Evolutionary conservation across 768 basidiomycete species (phyloP), one percentile per base, ranked within the genome.

Genomic region (Multifurca ochricompacta): DNA sequence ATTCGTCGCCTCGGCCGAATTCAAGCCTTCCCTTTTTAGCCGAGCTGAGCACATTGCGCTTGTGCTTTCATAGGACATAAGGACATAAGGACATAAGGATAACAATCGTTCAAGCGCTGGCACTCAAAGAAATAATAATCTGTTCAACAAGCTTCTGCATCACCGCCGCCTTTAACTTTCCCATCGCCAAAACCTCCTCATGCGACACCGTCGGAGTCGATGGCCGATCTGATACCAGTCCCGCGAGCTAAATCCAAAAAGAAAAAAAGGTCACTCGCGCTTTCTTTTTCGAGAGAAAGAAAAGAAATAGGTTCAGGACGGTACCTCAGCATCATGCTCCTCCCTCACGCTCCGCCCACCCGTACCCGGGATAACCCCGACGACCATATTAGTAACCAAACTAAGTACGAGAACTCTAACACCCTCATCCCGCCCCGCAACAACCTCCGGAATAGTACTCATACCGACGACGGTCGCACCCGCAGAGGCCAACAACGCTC

Each of bases 401-500:
- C 87, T 91, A 39, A 94, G 71, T 4, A 87, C 91, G 69, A 87
- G 73, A 48, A 87, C 80, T 50, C 87, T 77, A 51, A 94, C 61
- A 0, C 83, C 85, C 63, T 83, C 85, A 64, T 90, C 82, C 44
- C 81, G 70, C 8, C 86, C 91, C 0, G 81, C 86, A 21, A 92
- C 72, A 23, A 94, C 91, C 69, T 94, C 91, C 0, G 91, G 91
- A 14, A 93, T 79, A 0, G 92, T 94, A 61, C 87, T 91, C 91
- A 94, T 94, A 2, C 91, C 91, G 2, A 93, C 91, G n/a, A 92
- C 86, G 62, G 91, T 89, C 1, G 85, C 91, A 3, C 91, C 91
- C 0, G 80, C 81, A 7, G 70, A 69, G 14, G 85, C 72, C 36
- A 94, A 70, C 69, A 92, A 82, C 44, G 83, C 74, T 30, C 90